Conservation (phyloP, 352 stramenopile genomes). For the Pythium diclinum region DNA sequence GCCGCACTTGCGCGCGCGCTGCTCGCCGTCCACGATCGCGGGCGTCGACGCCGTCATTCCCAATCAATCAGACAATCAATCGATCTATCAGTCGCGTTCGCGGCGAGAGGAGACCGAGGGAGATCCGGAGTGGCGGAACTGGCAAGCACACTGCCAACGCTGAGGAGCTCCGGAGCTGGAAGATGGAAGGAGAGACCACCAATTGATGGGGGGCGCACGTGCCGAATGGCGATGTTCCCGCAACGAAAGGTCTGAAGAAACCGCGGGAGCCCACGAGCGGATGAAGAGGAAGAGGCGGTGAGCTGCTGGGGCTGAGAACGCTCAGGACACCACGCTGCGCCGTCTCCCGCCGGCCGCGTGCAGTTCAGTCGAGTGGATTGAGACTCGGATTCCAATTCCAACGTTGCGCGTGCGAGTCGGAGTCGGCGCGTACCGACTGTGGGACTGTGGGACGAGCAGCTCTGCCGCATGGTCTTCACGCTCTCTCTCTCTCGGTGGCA, state of each 20-base stretch:
- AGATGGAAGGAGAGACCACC: background rate
- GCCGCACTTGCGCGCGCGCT: constrained; percentile 48
- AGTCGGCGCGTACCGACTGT: background rate
- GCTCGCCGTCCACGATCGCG: constrained; percentile 41
- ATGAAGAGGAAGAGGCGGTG: constrained; percentile 1
- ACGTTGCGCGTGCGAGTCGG: background rate
- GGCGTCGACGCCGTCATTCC: constrained; percentile 2
- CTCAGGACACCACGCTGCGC: background rate
- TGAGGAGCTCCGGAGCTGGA: background rate
- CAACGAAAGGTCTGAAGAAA: background rate
- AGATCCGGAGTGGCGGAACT: background rate
- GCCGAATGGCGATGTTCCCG: background rate
- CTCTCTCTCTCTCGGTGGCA: background rate
- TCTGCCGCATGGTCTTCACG: background rate
- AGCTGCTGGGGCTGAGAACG: constrained; percentile 10
- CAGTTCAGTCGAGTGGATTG: background rate
- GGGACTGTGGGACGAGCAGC: background rate
- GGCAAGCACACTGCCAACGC: background rate
- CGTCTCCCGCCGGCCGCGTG: background rate
- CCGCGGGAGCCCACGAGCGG: background rate
- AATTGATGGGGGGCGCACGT: background rate
- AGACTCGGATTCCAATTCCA: background rate
- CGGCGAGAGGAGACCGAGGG: background rate
- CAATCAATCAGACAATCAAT: no score
- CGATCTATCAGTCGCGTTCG: background rate